Conservation (phyloP, 129 eudicot species). For the Escallonia rubra region DNA sequence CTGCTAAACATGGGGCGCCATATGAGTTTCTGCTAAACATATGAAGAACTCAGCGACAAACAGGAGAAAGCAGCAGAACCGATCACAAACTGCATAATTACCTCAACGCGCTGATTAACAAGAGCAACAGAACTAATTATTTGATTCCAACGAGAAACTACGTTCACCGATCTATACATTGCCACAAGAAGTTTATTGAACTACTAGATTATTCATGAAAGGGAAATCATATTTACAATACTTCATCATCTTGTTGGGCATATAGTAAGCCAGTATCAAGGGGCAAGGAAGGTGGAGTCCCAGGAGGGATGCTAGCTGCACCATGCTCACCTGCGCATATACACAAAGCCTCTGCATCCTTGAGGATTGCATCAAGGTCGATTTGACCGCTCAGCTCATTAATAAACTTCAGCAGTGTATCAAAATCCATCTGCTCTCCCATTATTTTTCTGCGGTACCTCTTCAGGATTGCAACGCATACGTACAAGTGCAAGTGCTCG, state of each 20-base stretch:
- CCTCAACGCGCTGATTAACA: too few relatives aligned
- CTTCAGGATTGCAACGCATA: conserved; percentile 83
- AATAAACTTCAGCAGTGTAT: conserved; percentile 82
- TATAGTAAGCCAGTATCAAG: conserved; percentile 49
- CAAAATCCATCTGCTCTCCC: conserved; percentile 97
- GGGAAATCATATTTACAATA: conserved; percentile 26
- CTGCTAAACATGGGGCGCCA: too few relatives aligned
- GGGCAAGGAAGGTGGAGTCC: conserved; percentile 91
- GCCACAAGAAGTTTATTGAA: background rate
- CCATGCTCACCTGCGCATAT: conserved; percentile 93
- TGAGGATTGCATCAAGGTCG: conserved; percentile 59
- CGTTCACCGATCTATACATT: conserved; percentile 3
- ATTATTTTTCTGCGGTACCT: conserved; percentile 70
- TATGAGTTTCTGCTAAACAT: too few relatives aligned
- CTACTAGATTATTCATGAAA: background rate
- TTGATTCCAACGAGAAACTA: background rate
- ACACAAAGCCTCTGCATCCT: conserved; percentile 89
- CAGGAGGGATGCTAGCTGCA: conserved; percentile 86
- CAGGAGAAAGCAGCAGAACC: too few relatives aligned
- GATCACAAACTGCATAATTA: too few relatives aligned
- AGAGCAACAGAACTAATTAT: conserved; percentile 2
- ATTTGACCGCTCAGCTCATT: conserved; percentile 84
- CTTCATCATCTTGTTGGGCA: conserved; percentile 60
- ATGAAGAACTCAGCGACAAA: too few relatives aligned
- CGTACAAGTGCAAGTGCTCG: conserved; percentile 88